Percentiles rank a stretch among this genome's conserved stretches.
Conservation (phyloP, 495 filamentous ascomycete genomes). For the Neurospora sp. region DNA sequence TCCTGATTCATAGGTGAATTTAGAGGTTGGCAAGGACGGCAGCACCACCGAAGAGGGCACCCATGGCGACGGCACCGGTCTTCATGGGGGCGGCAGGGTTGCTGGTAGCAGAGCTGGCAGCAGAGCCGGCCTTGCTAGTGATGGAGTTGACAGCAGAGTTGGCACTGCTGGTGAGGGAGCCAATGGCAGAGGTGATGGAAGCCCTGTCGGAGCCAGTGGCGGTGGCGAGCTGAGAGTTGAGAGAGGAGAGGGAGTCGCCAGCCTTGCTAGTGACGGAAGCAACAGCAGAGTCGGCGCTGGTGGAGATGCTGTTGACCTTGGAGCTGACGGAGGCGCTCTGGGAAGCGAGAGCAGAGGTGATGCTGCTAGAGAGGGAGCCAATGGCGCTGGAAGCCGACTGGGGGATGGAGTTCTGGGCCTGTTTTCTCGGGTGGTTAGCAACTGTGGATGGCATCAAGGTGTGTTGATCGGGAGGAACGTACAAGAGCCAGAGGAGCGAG, state of each 20-base stretch:
- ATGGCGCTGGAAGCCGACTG: slow-evolving; percentile 10
- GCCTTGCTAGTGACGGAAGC: slow-evolving; percentile 12
- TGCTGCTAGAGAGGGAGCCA: slow-evolving; percentile 7
- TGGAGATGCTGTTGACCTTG: slow-evolving; percentile 4
- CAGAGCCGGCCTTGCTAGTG: slow-evolving; percentile 5
- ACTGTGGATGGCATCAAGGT: background rate
- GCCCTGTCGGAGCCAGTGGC: slow-evolving; percentile 15
- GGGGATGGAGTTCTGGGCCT: slow-evolving; percentile 16
- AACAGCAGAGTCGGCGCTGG: slow-evolving; percentile 5
- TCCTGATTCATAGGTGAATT: background rate
- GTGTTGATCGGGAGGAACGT: background rate
- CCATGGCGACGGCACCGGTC: slow-evolving; percentile 28
- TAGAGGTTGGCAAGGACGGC: slow-evolving; percentile 22
- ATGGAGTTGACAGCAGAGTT: slow-evolving; percentile 6
- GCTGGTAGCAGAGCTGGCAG: background rate
- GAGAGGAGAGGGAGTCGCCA: slow-evolving; percentile 5
- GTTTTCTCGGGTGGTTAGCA: slow-evolving; percentile 1
- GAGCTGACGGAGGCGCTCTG: slow-evolving; percentile 12
- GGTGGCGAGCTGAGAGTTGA: slow-evolving; percentile 15
- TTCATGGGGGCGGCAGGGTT: slow-evolving; percentile 9
- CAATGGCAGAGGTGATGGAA: slow-evolving; percentile 14
- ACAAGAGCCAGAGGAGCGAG: slow-evolving; percentile 19
- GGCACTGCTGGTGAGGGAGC: slow-evolving; percentile 8
- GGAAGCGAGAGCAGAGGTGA: slow-evolving; percentile 11
- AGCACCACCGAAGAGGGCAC: slow-evolving; percentile 27